These are phyloP conservation scores for Kluyveromyces aestuarii DNA, from an alignment of 805 yeast species.

Conservation along the genomic window DNA sequence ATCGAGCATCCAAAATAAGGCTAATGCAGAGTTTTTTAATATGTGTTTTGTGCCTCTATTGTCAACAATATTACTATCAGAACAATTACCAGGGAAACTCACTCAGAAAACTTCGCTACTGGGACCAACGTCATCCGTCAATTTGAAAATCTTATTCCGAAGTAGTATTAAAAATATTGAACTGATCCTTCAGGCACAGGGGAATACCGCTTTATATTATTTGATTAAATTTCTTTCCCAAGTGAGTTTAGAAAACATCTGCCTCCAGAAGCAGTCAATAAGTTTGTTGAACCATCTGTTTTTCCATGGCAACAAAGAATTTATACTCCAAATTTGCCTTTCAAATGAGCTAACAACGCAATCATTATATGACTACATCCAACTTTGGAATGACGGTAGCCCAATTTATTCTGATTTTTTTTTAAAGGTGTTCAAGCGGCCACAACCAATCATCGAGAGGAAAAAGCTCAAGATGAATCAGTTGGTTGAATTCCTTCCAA, in stretches of 20 bases:
- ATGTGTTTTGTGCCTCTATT: slow-evolving; percentile 17
- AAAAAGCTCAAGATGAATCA: slow-evolving; percentile 6
- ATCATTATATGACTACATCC: slow-evolving; percentile 17
- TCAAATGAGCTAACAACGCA: slow-evolving; percentile 20
- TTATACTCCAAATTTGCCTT: slow-evolving; percentile 7
- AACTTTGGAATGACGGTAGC: slow-evolving; percentile 31
- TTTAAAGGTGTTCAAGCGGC: slow-evolving; percentile 9
- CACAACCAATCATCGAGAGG: slow-evolving; percentile 13
- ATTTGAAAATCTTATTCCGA: not conserved
- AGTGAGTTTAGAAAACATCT: slow-evolving; percentile 28
- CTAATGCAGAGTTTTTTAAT: slow-evolving; percentile 15
- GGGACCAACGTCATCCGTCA: not conserved
- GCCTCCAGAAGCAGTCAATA: slow-evolving; percentile 26
- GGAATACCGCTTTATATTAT: slow-evolving; percentile 29
- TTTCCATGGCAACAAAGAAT: slow-evolving; percentile 11
- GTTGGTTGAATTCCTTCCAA: slow-evolving; percentile 13
- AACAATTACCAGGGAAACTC: slow-evolving; percentile 10
- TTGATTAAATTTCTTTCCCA: slow-evolving; percentile 28
- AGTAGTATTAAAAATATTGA: slow-evolving; percentile 6
- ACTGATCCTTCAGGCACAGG: slow-evolving; percentile 24
- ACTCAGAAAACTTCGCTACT: not conserved
- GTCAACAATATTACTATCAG: slow-evolving; percentile 13
- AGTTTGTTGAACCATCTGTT: slow-evolving; percentile 25
- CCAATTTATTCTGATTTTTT: slow-evolving; percentile 17
- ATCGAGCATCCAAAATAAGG: slow-evolving; percentile 12